Conservation (phyloP, 2,329 filamentous ascomycete species). For the Kalmusia sp. region DNA sequence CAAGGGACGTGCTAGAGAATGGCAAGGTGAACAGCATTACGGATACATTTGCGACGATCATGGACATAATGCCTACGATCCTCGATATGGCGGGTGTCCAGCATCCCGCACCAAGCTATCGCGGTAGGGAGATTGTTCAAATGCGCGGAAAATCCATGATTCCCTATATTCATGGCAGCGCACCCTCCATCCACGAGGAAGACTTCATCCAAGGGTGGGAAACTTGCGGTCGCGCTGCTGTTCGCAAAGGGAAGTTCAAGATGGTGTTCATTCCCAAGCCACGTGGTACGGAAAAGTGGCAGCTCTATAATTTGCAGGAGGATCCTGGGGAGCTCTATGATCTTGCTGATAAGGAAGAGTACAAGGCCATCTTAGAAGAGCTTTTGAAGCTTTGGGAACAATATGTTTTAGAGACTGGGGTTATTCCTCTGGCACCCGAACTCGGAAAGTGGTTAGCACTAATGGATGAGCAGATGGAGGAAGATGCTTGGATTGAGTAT, state of each 20-base stretch:
- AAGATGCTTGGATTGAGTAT: constrained; percentile 16
- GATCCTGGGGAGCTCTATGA: constrained; percentile 62
- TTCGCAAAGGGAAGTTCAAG: constrained; percentile 65
- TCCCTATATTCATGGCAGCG: constrained; percentile 45
- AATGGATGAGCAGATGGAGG: constrained; percentile 56
- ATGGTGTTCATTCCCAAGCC: constrained; percentile 64
- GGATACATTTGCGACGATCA: constrained; percentile 54
- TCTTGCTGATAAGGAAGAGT: constrained; percentile 40
- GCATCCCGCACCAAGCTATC: constrained; percentile 62
- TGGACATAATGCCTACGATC: constrained; percentile 53
- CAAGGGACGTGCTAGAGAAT: constrained; percentile 15
- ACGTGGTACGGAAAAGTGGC: constrained; percentile 63
- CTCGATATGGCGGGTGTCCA: constrained; percentile 56
- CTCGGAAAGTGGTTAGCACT: constrained; percentile 65
- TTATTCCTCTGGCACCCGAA: constrained; percentile 66
- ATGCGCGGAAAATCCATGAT: constrained; percentile 61
- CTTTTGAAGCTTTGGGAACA: constrained; percentile 64
- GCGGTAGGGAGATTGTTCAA: constrained; percentile 57
- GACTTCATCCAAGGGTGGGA: constrained; percentile 66
- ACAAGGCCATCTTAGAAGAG: constrained; percentile 53
- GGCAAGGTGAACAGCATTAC: constrained; percentile 19
- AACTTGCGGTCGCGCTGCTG: constrained; percentile 60
- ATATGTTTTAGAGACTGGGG: constrained; percentile 66
- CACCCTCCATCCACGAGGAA: constrained; percentile 54
- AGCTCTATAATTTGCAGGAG: constrained; percentile 61